Conservation (phyloP, 1,284 basidiomycete species). For the Cryptococcus sp. region DNA sequence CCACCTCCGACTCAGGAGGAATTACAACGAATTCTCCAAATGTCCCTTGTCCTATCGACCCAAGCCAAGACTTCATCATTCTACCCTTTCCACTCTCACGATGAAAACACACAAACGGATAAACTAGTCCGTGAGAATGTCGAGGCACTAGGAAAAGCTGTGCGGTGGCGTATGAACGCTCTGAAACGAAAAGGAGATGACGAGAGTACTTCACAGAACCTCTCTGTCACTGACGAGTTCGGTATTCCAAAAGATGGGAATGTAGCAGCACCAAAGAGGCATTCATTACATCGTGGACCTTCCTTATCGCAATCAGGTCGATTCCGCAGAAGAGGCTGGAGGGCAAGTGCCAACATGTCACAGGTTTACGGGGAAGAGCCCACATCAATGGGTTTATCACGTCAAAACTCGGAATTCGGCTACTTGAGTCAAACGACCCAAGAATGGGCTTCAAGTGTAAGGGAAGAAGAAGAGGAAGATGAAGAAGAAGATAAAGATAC, state of each 20-base stretch:
- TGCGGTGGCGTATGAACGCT: slow-evolving; percentile 26
- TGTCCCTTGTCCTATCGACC: slow-evolving; percentile 46
- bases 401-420: slow-evolving; percentile 20
- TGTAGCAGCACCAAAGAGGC: background rate
- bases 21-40: slow-evolving; percentile 41
- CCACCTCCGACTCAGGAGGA: slow-evolving; percentile 21
- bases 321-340: slow-evolving; percentile 27
- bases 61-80: slow-evolving; percentile 43
- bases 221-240: background rate
- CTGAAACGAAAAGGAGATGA: slow-evolving; percentile 7
- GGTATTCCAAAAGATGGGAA: background rate
- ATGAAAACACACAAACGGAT: slow-evolving; percentile 20
- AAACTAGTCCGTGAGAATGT: slow-evolving; percentile 36
- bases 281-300: slow-evolving; percentile 21
- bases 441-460: slow-evolving; percentile 15
- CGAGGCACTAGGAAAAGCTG: slow-evolving; percentile 32
- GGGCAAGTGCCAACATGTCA: slow-evolving; percentile 17
- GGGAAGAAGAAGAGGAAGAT: slow-evolving; percentile 35
- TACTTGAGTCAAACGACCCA: background rate
- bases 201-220: background rate
- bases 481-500: slow-evolving; percentile 6
- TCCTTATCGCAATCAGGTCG: slow-evolving; percentile 25
- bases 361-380: slow-evolving; percentile 1
- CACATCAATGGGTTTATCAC: slow-evolving; percentile 1
- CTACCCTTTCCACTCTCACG: slow-evolving; percentile 16